A percentile compares a stretch with the other conserved stretches of the same genome.
Conservation (phyloP, 345 rosid species). For the Salix dunnii region DNA sequence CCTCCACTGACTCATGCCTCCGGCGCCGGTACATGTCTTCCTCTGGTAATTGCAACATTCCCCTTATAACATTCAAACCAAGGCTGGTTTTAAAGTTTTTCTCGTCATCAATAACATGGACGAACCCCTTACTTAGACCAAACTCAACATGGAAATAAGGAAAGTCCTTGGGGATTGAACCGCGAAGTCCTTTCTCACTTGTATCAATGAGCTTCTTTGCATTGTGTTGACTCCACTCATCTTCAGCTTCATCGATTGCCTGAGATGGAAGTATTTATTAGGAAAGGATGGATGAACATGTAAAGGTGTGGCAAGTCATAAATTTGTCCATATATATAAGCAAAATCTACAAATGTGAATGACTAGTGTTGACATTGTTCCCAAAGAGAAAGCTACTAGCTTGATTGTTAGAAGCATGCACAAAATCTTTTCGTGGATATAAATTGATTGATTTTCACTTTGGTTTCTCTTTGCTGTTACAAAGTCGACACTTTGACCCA, state of each 20-base stretch:
- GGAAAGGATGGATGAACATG: background rate
- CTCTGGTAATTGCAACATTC: constrained; percentile 52
- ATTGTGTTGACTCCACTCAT: constrained; percentile 94
- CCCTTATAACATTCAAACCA: constrained; percentile 36
- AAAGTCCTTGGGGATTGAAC: constrained; percentile 83
- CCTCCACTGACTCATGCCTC: constrained; percentile 58
- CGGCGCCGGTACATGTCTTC: constrained; percentile 87
- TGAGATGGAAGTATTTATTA: constrained; percentile 16
- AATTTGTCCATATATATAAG: background rate
- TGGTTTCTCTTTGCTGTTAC: background rate
- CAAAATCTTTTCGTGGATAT: background rate
- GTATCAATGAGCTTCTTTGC: constrained; percentile 93
- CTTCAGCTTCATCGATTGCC: constrained; percentile 98
- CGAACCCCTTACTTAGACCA: constrained; percentile 75
- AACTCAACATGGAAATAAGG: constrained; percentile 96
- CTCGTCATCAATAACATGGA: constrained; percentile 94
- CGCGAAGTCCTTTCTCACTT: constrained; percentile 72
- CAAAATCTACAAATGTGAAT: background rate
- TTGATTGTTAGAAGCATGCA: background rate
- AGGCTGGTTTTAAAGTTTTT: constrained; percentile 70
- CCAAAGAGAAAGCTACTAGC: background rate
- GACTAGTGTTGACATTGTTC: background rate
- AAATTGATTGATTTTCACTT: background rate
- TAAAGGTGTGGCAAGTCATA: background rate
- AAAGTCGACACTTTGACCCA: background rate